Evolutionary conservation across 805 yeast genomes (phyloP).

Genomic region (Kluyveromyces starmeri): DNA sequence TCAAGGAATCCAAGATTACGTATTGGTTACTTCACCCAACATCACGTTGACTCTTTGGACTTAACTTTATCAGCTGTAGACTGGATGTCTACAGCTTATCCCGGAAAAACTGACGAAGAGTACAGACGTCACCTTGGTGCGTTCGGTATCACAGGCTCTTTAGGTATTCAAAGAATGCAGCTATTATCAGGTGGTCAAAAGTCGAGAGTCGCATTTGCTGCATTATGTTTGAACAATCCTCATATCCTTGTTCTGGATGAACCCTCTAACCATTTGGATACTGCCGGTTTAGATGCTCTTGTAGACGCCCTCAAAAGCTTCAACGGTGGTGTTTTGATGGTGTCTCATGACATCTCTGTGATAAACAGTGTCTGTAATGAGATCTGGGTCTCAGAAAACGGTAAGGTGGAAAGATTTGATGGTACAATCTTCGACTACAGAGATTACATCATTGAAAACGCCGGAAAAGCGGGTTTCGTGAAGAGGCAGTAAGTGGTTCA

Average conservation of each 20-base stretch:
- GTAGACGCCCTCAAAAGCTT: constrained; percentile 80
- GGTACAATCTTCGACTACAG: constrained; percentile 87
- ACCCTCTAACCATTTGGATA: constrained; percentile 98
- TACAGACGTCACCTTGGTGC: constrained; percentile 94
- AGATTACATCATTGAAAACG: constrained; percentile 70
- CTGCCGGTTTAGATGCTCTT: constrained; percentile 93
- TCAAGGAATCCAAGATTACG: constrained; percentile 77
- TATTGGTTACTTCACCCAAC: constrained; percentile 96
- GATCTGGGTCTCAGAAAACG: constrained; percentile 91
- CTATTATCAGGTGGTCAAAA: constrained; percentile 96
- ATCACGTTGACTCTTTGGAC: constrained; percentile 98
- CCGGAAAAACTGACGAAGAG: constrained; percentile 93
- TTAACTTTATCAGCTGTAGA: constrained; percentile 74
- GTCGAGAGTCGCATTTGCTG: constrained; percentile 96
- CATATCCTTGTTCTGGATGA: constrained; percentile 91
- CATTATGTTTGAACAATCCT: constrained; percentile 81
- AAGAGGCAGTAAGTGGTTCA: constrained; percentile 75
- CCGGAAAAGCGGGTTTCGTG: constrained; percentile 86
- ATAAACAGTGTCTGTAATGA: constrained; percentile 85
- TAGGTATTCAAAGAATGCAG: constrained; percentile 86
- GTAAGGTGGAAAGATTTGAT: constrained; percentile 63
- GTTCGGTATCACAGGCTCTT: constrained; percentile 91
- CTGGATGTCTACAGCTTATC: constrained; percentile 85
- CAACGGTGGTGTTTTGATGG: constrained; percentile 96
- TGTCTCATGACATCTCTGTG: constrained; percentile 91